Evolutionary conservation across 495 filamentous ascomycete genomes (phyloP).

Genomic region (Aspergillus nidulans): DNA sequence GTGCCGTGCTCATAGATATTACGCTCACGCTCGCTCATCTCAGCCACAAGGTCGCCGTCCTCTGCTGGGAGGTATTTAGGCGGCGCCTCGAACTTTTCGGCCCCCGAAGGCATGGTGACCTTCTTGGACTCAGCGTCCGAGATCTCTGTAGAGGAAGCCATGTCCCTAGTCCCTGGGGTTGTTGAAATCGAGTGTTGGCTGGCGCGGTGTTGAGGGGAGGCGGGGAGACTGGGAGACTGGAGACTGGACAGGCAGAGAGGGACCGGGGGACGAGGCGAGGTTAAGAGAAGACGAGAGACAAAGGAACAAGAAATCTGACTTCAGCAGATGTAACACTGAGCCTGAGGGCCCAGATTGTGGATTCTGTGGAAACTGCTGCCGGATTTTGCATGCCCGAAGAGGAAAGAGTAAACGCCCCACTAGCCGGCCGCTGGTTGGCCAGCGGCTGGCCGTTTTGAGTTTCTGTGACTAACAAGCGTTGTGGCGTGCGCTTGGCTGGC

Average conservation of each 20-base stretch:
- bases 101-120: slow-evolving; percentile 6
- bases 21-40: slow-evolving; percentile 26
- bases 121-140: slow-evolving; percentile 13
- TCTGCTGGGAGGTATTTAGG: slow-evolving; percentile 9
- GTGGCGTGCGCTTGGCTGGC: not conserved
- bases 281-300: not conserved
- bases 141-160: slow-evolving; percentile 16
- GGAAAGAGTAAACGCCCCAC: not conserved
- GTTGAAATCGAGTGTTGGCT: not conserved
- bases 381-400: slow-evolving; percentile 1
- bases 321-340: not conserved
- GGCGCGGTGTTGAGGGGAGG: not conserved
- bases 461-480: slow-evolving; percentile 7
- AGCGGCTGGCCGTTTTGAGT: not conserved
- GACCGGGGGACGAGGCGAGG: not conserved
- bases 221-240: not conserved
- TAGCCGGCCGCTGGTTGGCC: not conserved
- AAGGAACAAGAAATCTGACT: no score
- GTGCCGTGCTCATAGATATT: slow-evolving; percentile 23
- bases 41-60: slow-evolving; percentile 24
- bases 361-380: slow-evolving; percentile 2
- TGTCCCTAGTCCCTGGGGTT: not conserved
- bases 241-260: not conserved
- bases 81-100: slow-evolving; percentile 13
- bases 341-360: not conserved